Percentiles rank a stretch among this genome's conserved stretches.
These are phyloP conservation scores for Yarrowia keelungensis DNA, from an alignment of 805 yeast species.

Conservation along the genomic window DNA sequence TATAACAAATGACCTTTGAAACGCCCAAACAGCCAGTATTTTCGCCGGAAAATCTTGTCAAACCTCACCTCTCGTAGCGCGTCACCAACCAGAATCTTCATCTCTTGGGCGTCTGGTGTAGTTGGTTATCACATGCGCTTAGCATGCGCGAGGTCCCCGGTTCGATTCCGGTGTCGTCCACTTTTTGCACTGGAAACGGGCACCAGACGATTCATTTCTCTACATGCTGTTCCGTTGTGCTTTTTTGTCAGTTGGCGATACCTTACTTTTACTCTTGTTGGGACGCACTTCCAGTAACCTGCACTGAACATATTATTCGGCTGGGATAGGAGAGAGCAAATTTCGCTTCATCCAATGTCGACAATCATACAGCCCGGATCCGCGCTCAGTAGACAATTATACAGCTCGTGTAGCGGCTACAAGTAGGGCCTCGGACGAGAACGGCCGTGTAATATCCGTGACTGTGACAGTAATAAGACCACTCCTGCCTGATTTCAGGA, in stretches of 20 bases:
- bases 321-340: too few relatives aligned
- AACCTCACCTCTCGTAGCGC: background rate
- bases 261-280: too few relatives aligned
- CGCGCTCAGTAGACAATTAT: background rate
- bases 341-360: too few relatives aligned
- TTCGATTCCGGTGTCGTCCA: constrained; percentile 39
- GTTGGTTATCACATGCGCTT: constrained; percentile 39
- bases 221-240: too few relatives aligned
- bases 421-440: background rate
- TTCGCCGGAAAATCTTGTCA: background rate
- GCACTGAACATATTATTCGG: background rate
- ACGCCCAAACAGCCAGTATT: background rate
- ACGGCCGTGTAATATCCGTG: background rate
- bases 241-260: too few relatives aligned
- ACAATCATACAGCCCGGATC: background rate
- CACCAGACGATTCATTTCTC: too few relatives aligned
- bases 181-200: background rate
- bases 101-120: constrained; percentile 31
- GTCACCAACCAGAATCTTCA: background rate
- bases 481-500: background rate
- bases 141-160: constrained; percentile 39
- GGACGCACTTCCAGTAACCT: background rate
- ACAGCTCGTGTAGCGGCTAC: background rate
- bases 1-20: background rate
- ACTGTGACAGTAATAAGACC: too few relatives aligned